Evolutionary conservation across 805 yeast genomes (phyloP).

Genomic region (Saturnispora quitensis): DNA sequence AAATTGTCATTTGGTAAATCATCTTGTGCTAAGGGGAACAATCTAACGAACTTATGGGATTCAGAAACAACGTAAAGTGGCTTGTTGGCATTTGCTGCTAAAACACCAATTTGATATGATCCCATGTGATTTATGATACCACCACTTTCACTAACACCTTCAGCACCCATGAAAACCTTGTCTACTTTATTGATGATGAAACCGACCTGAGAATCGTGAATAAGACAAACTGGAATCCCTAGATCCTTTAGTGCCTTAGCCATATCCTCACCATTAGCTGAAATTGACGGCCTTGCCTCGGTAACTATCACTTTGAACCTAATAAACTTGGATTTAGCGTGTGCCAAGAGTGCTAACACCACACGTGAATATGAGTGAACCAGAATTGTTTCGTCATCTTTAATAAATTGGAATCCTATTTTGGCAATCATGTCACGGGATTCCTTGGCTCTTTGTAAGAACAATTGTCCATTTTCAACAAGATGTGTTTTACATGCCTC

Average conservation of each 20-base stretch:
- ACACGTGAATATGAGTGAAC: slow-evolving; percentile 93
- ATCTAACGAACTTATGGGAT: slow-evolving; percentile 89
- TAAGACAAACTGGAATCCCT: slow-evolving; percentile 79
- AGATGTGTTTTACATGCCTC: slow-evolving; percentile 82
- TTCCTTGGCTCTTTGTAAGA: slow-evolving; percentile 84
- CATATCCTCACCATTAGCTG: slow-evolving; percentile 72
- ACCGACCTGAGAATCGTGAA: slow-evolving; percentile 92
- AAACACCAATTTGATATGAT: slow-evolving; percentile 86
- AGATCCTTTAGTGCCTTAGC: slow-evolving; percentile 55
- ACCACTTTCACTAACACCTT: slow-evolving; percentile 98
- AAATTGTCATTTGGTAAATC: slow-evolving; percentile 55
- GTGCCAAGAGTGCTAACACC: slow-evolving; percentile 62
- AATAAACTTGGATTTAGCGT: slow-evolving; percentile 68
- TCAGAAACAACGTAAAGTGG: slow-evolving; percentile 94
- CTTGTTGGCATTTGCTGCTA: slow-evolving; percentile 82
- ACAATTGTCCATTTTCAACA: slow-evolving; percentile 88
- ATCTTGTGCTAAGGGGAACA: slow-evolving; percentile 89
- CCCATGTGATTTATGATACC: slow-evolving; percentile 96
- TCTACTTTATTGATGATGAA: slow-evolving; percentile 84
- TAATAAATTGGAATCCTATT: slow-evolving; percentile 78
- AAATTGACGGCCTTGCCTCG: slow-evolving; percentile 80
- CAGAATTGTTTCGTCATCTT: slow-evolving; percentile 84
- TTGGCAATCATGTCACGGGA: slow-evolving; percentile 83
- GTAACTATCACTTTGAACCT: slow-evolving; percentile 89
- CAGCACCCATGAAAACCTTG: slow-evolving; percentile 94